Evolutionary conservation across 225 moss, liverwort and hornwort genomes (phyloP), one percentile per base, ranked within the genome.

Genomic region (Straminergon stramineum): DNA sequence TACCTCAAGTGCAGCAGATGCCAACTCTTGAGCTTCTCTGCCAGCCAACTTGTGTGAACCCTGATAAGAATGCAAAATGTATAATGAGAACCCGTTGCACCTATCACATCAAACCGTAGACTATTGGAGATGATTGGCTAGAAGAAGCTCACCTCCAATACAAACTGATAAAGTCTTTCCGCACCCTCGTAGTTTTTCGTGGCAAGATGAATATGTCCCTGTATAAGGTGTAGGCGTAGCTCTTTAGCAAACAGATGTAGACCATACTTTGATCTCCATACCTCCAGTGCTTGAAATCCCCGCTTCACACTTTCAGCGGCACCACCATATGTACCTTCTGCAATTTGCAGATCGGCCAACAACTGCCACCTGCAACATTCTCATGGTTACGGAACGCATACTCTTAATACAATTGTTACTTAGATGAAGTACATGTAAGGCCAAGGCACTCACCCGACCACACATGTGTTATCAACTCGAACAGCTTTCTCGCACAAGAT

Each of bases 361-460:
- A 97, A 91, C 91, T 96, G 95, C 98, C 98, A 98, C 91, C 98
- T 98, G 95, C 93, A 96, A 88, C 87, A 86, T 67, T 70, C 85
- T 87, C 84, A 62, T 89, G 55, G 82, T 92, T 89, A 92, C 27
- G 64, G 56, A 58, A 87, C 64, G 37, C 51, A 85, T 89, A 87
- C 45, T 78, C 85, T 83, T 82, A 20, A 76, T 63, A 67, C 62
- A 85, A 81, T 81, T 78, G 79, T 61, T 60, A 68, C 53, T 41
- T 43, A 74, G 78, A 68, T 27, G 68, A 87, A 70, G 39, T 17
- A 67, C 31, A 87, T 75, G 79, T 21, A 87, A 90, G 89, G 74
- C 39, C 77, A 81, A 92, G 53, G 89, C 37, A 87, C 95, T 91
- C 91, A 98, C 98, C 98, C 98, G 58, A 91, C 92, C 52, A 93